A percentile compares a stretch with the other conserved stretches of the same genome.
These are phyloP conservation scores for Beta corolliflora DNA, from an alignment of 179 eudicot species.

Conservation along the genomic window DNA sequence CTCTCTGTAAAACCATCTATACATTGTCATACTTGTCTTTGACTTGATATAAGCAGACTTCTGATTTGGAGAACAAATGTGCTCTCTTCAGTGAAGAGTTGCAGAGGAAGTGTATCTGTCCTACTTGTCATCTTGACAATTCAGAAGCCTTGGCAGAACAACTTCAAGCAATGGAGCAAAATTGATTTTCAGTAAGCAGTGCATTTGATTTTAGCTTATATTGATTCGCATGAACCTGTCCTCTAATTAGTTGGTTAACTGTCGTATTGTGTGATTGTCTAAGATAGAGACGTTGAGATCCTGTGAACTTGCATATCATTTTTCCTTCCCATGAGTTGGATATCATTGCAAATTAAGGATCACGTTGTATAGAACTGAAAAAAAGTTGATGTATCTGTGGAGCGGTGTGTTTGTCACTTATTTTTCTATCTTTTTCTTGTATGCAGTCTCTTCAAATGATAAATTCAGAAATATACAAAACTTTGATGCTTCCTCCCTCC, in stretches of 20 bases:
- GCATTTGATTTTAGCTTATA: slow-evolving; percentile 12
- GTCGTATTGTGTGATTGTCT: neutral
- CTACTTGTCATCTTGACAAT: slow-evolving; percentile 61
- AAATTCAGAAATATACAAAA: slow-evolving; percentile 14
- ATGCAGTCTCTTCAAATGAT: neutral
- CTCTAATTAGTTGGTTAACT: neutral
- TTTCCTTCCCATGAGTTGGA: neutral
- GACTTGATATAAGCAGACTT: slow-evolving; percentile 64
- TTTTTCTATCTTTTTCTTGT: neutral
- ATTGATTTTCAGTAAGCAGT: slow-evolving; percentile 34
- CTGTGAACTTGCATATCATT: neutral
- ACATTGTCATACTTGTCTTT: slow-evolving; percentile 47
- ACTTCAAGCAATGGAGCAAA: slow-evolving; percentile 47
- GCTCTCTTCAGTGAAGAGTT: slow-evolving; percentile 64
- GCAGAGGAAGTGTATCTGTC: slow-evolving; percentile 69
- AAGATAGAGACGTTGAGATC: neutral
- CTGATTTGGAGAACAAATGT: slow-evolving; percentile 54
- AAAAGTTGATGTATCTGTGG: neutral
- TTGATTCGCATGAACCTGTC: neutral
- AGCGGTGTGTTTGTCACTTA: neutral
- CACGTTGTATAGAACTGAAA: neutral
- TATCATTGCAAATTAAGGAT: neutral
- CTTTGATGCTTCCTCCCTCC: neutral
- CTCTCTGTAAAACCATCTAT: neutral
- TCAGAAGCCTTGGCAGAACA: slow-evolving; percentile 56